Evolutionary conservation across 768 basidiomycete genomes (phyloP).

Genomic region (Lentinula edodes): DNA sequence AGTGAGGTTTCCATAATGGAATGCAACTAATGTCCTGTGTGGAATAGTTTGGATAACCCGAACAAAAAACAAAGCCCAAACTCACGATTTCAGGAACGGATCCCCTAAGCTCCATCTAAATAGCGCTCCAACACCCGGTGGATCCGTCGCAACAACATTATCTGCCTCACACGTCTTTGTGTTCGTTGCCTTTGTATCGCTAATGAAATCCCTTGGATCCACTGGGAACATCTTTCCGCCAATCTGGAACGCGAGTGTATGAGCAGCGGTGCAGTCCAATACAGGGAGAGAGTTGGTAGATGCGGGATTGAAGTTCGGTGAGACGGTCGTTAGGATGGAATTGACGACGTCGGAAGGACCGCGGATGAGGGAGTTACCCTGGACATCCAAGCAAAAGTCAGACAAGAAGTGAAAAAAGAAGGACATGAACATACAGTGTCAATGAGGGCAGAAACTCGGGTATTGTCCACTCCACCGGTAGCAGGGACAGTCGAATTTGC

Average conservation of each 20-base stretch:
- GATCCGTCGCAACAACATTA: slow-evolving; percentile 55
- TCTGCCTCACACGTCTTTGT: slow-evolving; percentile 44
- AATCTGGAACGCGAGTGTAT: slow-evolving; percentile 55
- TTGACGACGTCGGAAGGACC: slow-evolving; percentile 64
- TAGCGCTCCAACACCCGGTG: slow-evolving; percentile 44
- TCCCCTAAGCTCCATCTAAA: slow-evolving; percentile 72
- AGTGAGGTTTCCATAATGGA: slow-evolving; percentile 68
- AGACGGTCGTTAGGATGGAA: slow-evolving; percentile 34
- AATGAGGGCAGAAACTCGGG: slow-evolving; percentile 43
- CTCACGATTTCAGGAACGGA: slow-evolving; percentile 69
- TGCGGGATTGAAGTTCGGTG: slow-evolving; percentile 27
- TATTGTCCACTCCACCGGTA: slow-evolving; percentile 22
- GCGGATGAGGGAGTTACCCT: slow-evolving; percentile 71
- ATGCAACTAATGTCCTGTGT: slow-evolving; percentile 53
- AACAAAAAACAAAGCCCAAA: slow-evolving; percentile 9
- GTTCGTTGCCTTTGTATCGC: slow-evolving; percentile 27
- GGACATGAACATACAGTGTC: neutral
- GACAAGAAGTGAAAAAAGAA: neutral
- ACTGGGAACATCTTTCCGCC: slow-evolving; percentile 64
- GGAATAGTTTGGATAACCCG: neutral
- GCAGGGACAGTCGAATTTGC: slow-evolving; percentile 46
- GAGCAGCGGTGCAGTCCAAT: slow-evolving; percentile 49
- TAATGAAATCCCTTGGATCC: slow-evolving; percentile 66
- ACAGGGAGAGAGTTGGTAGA: slow-evolving; percentile 18
- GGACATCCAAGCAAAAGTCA: neutral